Evolutionary conservation across 495 filamentous ascomycete species (phyloP), one percentile per base, ranked within the genome.

Genomic region (Astrothelium subdiscretum): DNA sequence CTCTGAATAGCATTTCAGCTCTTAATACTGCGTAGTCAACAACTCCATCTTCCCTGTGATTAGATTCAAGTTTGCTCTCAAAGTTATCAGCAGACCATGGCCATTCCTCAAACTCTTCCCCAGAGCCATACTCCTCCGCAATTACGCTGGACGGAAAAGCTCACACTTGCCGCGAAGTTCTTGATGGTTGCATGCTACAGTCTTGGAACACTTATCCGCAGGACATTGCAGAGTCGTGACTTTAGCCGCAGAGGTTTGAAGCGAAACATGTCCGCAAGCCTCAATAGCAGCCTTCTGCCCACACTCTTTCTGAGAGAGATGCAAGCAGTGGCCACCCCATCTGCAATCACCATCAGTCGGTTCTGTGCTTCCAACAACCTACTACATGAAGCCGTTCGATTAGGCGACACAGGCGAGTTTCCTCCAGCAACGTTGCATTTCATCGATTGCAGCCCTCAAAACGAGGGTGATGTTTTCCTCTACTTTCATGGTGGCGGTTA

Each of bases 401-500:
- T 54, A 11, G 48, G 29, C 24, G 48, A 54, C 11, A 54, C 48
- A 54, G 48, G 29, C 48, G 48, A 15, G 5, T 54, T 54, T 54
- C 48, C 48, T 29, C 48, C 48, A 26, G 48, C 48, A 15, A 29
- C 24, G 3, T 29, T 54, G 48, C 48, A 54, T 29, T 29, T 54
- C 24, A 54, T 54, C 24, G 48, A 29, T 5, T 27, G 22, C 24
- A 29, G 24, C 24, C 24, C 48, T 15, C 22, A 54, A 10, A 20
- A 26, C 24, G 24, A 11, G 0, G 24, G 24, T 10, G 24, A 83
- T 31, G 72, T 83, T 0, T 65, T 88, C 6, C 32, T 87, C 3
- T 87, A 81, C 68, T 83, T 82, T 65, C 83, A 85, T 62, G 85
- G 85, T 51, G 85, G 85, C 57, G 85, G 84, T 44, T 88, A 83